phyloP scores from a whole-genome alignment of 2,329 filamentous ascomycete species.

The Leptodontidium sp. region DNA sequence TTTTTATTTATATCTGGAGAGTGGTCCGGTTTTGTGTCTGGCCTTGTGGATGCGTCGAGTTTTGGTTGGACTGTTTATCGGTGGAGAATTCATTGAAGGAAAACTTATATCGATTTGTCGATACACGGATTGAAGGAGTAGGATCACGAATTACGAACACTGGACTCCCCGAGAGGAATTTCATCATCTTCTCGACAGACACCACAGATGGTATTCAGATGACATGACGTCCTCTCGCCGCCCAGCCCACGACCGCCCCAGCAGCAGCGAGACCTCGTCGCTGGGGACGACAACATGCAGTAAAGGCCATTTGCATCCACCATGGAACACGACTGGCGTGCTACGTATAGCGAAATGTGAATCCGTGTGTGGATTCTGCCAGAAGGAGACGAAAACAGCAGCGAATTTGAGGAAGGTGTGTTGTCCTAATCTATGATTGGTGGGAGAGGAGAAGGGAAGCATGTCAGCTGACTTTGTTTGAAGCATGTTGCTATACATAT shows the following conservation, averaged over 20 bases:
- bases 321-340: conserved; percentile 43
- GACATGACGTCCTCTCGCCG: conserved; percentile 21
- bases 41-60: too few species aligned
- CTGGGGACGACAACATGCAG: conserved; percentile 40
- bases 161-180: not conserved
- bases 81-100: too few species aligned
- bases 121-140: too few species aligned
- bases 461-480: conserved; percentile 25
- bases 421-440: not conserved
- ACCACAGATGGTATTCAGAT: conserved; percentile 18
- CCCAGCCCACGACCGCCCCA: conserved; percentile 4
- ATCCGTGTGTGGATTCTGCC: conserved; percentile 44
- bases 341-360: conserved; percentile 44
- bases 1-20: too few species aligned
- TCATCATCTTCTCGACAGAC: not conserved
- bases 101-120: too few species aligned
- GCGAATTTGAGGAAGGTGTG: conserved; percentile 44
- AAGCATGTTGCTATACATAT: conserved; percentile 46
- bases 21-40: too few species aligned
- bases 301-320: conserved; percentile 43
- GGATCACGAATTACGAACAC: too few species aligned
- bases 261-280: conserved; percentile 2
- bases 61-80: too few species aligned
- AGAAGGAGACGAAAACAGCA: conserved; percentile 45
- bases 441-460: not conserved